Conservation (phyloP, 2,329 filamentous ascomycete genomes). For the Dothidotthia symphoricarpi region DNA sequence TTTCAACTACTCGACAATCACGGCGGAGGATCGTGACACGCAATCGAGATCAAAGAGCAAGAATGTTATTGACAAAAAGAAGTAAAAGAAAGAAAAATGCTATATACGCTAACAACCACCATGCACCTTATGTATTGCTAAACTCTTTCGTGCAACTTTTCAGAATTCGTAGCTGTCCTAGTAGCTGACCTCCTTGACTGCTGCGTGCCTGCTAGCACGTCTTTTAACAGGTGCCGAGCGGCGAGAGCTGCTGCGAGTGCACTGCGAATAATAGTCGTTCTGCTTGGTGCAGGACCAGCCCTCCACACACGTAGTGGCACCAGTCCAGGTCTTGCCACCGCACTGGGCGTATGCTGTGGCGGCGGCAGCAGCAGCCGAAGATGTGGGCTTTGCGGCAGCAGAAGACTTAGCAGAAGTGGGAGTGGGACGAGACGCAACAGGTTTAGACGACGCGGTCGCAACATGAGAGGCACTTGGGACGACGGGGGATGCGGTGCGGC, state of each 20-base stretch:
- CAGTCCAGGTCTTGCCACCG: slow-evolving; percentile 44
- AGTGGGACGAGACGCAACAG: slow-evolving; percentile 6
- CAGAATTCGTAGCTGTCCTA: not conserved
- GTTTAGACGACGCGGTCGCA: slow-evolving; percentile 4
- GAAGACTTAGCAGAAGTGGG: slow-evolving; percentile 3
- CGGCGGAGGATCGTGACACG: too few species aligned
- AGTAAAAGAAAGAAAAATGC: too few species aligned
- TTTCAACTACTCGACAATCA: too few species aligned
- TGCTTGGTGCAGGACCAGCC: slow-evolving; percentile 41
- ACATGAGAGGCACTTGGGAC: slow-evolving; percentile 9
- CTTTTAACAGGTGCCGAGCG: slow-evolving; percentile 3
- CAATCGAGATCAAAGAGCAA: too few species aligned
- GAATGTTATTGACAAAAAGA: too few species aligned
- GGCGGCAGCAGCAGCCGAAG: slow-evolving; percentile 3
- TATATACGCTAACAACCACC: too few species aligned
- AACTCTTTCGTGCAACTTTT: too few species aligned
- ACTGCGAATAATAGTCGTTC: slow-evolving; percentile 50
- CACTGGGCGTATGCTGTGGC: slow-evolving; percentile 43
- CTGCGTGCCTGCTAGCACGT: too few species aligned
- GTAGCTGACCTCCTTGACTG: not conserved
- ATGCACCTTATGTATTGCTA: too few species aligned
- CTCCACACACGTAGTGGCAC: slow-evolving; percentile 40
- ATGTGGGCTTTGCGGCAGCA: slow-evolving; percentile 4
- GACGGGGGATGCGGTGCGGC: slow-evolving; percentile 1
- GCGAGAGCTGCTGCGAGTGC: slow-evolving; percentile 14